phyloP scores from a whole-genome alignment of 2,329 filamentous ascomycete species.

The Annulohypoxylon truncatum region DNA sequence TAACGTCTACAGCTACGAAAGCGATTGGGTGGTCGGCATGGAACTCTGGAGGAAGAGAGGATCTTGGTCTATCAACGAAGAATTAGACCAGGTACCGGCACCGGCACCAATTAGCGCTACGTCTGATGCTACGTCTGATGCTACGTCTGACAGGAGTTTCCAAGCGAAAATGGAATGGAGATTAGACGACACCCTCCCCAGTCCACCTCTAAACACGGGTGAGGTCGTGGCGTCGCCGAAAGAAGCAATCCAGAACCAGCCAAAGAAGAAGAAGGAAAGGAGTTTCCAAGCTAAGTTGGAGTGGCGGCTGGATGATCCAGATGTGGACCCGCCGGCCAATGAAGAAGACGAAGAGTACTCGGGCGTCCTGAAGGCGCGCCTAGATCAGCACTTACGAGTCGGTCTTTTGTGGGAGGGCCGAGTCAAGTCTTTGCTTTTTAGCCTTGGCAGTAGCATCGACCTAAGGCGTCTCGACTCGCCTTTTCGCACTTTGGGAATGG shows the following conservation, averaged over 20 bases:
- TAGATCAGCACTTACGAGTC: constrained; percentile 89
- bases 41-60: constrained; percentile 85
- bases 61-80: constrained; percentile 53
- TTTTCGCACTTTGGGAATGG: constrained; percentile 79
- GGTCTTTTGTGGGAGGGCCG: constrained; percentile 93
- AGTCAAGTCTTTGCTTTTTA: constrained; percentile 92
- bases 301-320: constrained; percentile 58
- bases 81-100: constrained; percentile 42
- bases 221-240: constrained; percentile 25
- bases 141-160: constrained; percentile 56
- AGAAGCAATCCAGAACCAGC: constrained; percentile 6
- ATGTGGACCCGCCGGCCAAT: constrained; percentile 47
- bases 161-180: constrained; percentile 63
- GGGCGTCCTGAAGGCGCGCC: constrained; percentile 87
- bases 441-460: constrained; percentile 87
- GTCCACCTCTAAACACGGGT: constrained; percentile 13
- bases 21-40: constrained; percentile 88
- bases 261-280: constrained; percentile 52
- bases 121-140: too few relatives aligned
- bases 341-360: constrained; percentile 73
- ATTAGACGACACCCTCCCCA: constrained; percentile 53
- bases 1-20: constrained; percentile 98
- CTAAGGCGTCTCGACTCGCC: constrained; percentile 80
- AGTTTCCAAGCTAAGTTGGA: constrained; percentile 67
- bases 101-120: constrained; percentile 35